Evolutionary conservation across 2,329 filamentous ascomycete genomes (phyloP).

Genomic region (Zopfia rhizophila): DNA sequence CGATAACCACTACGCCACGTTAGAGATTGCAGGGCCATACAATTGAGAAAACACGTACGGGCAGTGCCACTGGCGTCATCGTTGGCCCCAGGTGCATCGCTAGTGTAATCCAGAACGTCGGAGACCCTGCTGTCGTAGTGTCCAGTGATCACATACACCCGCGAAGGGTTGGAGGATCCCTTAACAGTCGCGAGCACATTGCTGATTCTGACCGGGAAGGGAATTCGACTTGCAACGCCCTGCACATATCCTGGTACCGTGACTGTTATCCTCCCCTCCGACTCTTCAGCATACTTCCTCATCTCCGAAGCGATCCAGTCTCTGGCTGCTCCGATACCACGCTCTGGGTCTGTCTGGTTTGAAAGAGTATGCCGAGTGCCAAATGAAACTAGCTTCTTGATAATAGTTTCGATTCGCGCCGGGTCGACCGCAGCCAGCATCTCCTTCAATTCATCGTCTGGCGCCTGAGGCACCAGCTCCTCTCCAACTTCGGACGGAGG

Average conservation of each 20-base stretch:
- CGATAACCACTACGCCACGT: slow-evolving; percentile 57
- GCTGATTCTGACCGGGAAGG: slow-evolving; percentile 63
- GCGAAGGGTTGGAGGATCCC: slow-evolving; percentile 59
- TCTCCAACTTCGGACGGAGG: slow-evolving; percentile 52
- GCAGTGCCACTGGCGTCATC: slow-evolving; percentile 68
- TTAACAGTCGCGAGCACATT: slow-evolving; percentile 62
- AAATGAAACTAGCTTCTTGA: slow-evolving; percentile 65
- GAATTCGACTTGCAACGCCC: slow-evolving; percentile 57
- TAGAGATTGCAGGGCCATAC: slow-evolving; percentile 8
- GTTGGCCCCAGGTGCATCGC: slow-evolving; percentile 66
- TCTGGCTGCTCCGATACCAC: slow-evolving; percentile 66
- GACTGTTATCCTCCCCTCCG: slow-evolving; percentile 63
- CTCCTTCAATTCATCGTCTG: slow-evolving; percentile 51
- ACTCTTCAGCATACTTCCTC: slow-evolving; percentile 58
- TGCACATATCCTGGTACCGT: slow-evolving; percentile 64
- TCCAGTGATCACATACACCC: slow-evolving; percentile 65
- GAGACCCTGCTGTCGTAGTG: slow-evolving; percentile 66
- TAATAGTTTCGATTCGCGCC: slow-evolving; percentile 60
- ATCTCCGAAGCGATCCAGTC: slow-evolving; percentile 67
- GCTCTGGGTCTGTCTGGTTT: slow-evolving; percentile 60
- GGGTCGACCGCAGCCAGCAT: slow-evolving; percentile 55
- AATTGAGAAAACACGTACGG: slow-evolving; percentile 30
- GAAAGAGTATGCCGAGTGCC: slow-evolving; percentile 68
- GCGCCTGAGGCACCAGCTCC: slow-evolving; percentile 53
- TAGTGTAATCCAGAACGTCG: slow-evolving; percentile 62